These are phyloP conservation scores for Hippophae tibetana DNA, from an alignment of 306 rosid genomes.

Conservation along the genomic window DNA sequence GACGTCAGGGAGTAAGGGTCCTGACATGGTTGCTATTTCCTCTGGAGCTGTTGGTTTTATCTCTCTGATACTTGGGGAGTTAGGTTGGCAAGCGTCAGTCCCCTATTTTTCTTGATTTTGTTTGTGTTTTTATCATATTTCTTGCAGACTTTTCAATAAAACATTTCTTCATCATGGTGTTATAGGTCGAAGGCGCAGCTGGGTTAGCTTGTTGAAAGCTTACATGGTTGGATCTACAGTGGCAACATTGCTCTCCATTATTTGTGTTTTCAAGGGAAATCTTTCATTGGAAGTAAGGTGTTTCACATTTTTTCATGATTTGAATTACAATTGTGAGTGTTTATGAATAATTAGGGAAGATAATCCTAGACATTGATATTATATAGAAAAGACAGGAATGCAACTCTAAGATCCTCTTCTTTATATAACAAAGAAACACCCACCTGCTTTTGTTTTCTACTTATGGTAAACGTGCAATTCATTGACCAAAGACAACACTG, in stretches of 20 bases:
- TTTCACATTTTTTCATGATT: neutral
- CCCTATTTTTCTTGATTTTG: neutral
- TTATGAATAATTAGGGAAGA: no score
- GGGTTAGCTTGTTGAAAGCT: constrained; percentile 39
- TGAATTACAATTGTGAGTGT: neutral
- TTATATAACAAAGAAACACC: no score
- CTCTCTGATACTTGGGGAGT: constrained; percentile 42
- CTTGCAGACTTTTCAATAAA: neutral
- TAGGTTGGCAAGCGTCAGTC: constrained; percentile 33
- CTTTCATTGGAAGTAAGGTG: constrained; percentile 44
- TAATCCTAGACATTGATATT: neutral
- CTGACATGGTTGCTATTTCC: constrained; percentile 33
- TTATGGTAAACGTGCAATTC: no score
- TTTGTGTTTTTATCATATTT: neutral
- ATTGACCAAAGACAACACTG: neutral
- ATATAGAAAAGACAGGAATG: neutral
- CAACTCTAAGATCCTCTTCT: no score
- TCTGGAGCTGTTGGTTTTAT: constrained; percentile 37
- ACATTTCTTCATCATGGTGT: constrained; percentile 13
- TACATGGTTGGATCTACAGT: constrained; percentile 42
- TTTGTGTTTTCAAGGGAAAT: constrained; percentile 31
- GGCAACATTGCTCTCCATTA: constrained; percentile 26
- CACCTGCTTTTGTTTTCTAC: no score
- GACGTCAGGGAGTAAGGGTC: constrained; percentile 28
- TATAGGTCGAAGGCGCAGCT: constrained; percentile 67